Evolutionary conservation across 305 asterid species (phyloP), one percentile per base, ranked within the genome.

Genomic region (Fraxinus velutina): DNA sequence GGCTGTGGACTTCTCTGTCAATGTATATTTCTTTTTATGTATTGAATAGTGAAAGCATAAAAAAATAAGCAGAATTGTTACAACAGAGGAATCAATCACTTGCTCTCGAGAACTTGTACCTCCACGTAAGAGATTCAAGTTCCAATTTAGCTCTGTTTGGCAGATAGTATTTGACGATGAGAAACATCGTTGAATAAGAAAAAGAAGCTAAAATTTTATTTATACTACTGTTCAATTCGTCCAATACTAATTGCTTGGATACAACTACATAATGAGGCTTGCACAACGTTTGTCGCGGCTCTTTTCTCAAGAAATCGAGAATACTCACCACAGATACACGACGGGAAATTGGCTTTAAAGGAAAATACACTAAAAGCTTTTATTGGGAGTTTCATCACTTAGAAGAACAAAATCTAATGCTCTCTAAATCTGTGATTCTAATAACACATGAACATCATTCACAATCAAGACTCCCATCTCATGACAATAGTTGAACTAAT

Each of bases 11-110:
- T 77, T 72, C 32, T 77, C 76, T 81, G 55, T 32, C 10, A 72
- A 17, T 86, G 88, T 84, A 84, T 70, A 68, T 81, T 68, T 73
- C 44, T 19, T 39, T 39, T 79, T 55, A 79, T 88, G 84, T 84
- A 81, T 78, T 62, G 80, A 76, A 83, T 80, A 83, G 83, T 75
- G 78, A 66, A 78, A 79, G 77, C 64, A 82, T 80, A 82, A 88
- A 57, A 73, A 52, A 88, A 84, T 85, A 80, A 71, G 44, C 68
- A 81, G 71, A 39, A 60, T 80, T 79, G 2, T 29, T 64, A 12
- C 13, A n/a, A 12, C 17, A 19, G 5, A 22, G 32, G 71, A 27
- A 0, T 27, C 30, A 60, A 60, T 57, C 32, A 0, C 71, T 8
- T 8, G 71, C 71, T 60, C 27, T 55, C 6, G 71, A 19, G 30